These are phyloP conservation scores for Kingdonia uniflora DNA, from an alignment of 164 flowering plant genomes.

Conservation along the genomic window DNA sequence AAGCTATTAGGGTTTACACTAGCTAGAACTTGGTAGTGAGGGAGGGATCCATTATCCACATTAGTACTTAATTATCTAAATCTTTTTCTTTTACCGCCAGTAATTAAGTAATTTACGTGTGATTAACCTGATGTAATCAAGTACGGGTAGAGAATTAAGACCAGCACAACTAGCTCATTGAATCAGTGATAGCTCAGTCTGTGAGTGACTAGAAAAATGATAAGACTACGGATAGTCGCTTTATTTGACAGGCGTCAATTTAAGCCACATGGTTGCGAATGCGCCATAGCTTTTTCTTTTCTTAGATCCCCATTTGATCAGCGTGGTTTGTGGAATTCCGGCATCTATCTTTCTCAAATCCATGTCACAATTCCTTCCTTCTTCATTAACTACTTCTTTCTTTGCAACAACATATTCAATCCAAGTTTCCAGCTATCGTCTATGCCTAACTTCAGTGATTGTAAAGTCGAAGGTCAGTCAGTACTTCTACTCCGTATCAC, in stretches of 20 bases:
- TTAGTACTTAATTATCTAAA: not conserved
- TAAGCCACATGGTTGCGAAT: constrained; percentile 34
- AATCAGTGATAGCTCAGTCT: constrained; percentile 16
- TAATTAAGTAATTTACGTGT: not conserved
- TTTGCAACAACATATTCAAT: constrained; percentile 8
- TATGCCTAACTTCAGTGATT: not conserved
- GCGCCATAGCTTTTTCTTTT: constrained; percentile 42
- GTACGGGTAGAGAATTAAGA: not conserved
- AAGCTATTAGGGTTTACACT: constrained; percentile 8
- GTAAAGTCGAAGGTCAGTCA: not conserved
- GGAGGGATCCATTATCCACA: not conserved
- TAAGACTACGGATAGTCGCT: constrained; percentile 17
- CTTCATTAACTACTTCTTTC: constrained; percentile 18
- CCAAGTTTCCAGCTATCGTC: not conserved
- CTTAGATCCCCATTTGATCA: constrained; percentile 12
- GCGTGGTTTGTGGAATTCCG: constrained; percentile 34
- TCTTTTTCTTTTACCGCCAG: not conserved
- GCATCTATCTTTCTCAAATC: constrained; percentile 34
- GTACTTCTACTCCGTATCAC: not conserved
- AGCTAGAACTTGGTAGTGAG: constrained; percentile 3
- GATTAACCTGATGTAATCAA: not conserved
- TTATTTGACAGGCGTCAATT: constrained; percentile 21
- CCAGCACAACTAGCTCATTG: constrained; percentile 11
- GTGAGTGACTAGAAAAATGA: constrained; percentile 8
- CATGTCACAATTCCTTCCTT: not conserved